Evolutionary conservation across 306 rosid genomes (phyloP), one percentile per base, ranked within the genome.

Genomic region (Chamaecrista fasciculata): DNA sequence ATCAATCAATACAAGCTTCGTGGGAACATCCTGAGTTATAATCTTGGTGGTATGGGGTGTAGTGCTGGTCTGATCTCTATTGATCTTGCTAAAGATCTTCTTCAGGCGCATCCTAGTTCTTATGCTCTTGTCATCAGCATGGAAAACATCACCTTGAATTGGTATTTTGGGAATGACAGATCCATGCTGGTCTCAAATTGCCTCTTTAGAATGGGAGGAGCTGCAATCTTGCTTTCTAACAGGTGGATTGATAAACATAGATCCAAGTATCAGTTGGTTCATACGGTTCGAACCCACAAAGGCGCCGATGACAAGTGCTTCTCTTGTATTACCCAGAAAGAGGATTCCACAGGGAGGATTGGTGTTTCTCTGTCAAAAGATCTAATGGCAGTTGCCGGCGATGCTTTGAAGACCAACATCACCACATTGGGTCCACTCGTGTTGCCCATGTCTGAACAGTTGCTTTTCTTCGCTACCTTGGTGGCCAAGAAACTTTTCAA

Each of bases 131-230:
- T 84, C 18, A 68, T 86, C 60, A 86, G 92, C 81, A 84, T 75
- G 89, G 92, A 86, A 46, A 86, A 77, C 44, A 86, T 86, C 62
- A 86, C 91, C 49, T 69, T 86, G 81, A 86, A 86, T 66, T 86
- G 91, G 91, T 86, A 86, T 64, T 67, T 77, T 66, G 92, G 92
- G 23, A 86, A 86, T 36, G 86, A 84, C 15, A 81, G 80, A 62
- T 81, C 89, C 7, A 86, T 86, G 92, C 86, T 86, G 8, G 79
- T 84, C 39, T 84, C 92, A 3, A 86, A 86, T 50, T 84, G 92
- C 73, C 74, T 86, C 82, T 86, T 86, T 29, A 66, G 92, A 74
- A 81, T 86, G 89, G 89, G 92, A 56, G 89, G 92, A 10, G 89
- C 85, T 44, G 89, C 86, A 37, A 81, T 81, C 28, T 68, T 86